Conservation (phyloP, 331 rosid species). For the Stylosanthes scabra region DNA sequence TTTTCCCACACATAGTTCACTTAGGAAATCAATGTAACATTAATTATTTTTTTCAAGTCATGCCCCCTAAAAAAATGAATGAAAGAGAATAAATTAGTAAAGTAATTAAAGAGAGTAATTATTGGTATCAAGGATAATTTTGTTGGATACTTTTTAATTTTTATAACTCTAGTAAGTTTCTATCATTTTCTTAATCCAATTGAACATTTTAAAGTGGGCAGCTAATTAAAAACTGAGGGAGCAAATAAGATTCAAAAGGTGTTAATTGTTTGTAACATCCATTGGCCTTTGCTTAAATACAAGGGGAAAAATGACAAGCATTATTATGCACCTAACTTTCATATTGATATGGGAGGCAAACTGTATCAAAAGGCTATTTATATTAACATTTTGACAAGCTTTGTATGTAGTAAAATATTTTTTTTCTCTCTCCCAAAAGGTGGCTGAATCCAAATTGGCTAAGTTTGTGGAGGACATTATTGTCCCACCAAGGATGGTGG, state of each 20-base stretch:
- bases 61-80: too few species aligned
- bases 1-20: too few species aligned
- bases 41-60: too few species aligned
- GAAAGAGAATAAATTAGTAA: too few species aligned
- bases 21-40: too few species aligned
- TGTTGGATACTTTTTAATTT: too few species aligned
- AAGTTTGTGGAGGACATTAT: conserved; percentile 96
- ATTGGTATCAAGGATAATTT: too few species aligned
- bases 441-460: conserved; percentile 92
- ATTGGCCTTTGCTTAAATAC: conserved; percentile 14
- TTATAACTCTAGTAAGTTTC: too few species aligned
- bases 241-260: neutral
- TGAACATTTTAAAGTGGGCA: too few species aligned
- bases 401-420: conserved; percentile 13
- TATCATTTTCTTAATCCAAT: too few species aligned
- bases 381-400: conserved; percentile 21
- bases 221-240: too few species aligned
- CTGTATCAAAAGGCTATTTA: conserved; percentile 26
- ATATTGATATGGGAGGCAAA: conserved; percentile 13
- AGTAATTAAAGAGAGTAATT: too few species aligned
- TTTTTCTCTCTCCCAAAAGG: conserved; percentile 49
- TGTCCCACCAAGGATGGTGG: conserved; percentile 97
- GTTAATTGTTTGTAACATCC: conserved; percentile 7
- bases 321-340: neutral
- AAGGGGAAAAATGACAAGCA: neutral